phyloP scores from a whole-genome alignment of 257 asterid species.

The Capsicum rhomboideum region DNA sequence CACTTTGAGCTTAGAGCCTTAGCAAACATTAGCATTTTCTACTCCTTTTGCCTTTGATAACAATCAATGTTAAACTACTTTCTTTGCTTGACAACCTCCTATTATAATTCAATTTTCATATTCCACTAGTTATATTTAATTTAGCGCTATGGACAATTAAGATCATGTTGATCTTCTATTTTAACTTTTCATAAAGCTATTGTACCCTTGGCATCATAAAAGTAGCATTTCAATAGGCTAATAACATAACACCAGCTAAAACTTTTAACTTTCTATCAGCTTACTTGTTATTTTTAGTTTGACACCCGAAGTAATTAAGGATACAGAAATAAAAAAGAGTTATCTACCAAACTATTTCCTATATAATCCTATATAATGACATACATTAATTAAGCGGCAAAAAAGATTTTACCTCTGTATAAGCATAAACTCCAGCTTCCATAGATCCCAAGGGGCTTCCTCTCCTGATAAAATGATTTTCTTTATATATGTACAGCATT shows the following conservation, averaged over 20 bases:
- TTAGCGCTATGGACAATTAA: neutral
- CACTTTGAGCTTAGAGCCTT: neutral
- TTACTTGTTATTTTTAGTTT: neutral
- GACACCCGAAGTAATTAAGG: neutral
- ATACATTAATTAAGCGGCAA: neutral
- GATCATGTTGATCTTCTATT: neutral
- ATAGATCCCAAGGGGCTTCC: conserved; percentile 75
- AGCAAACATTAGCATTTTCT: neutral
- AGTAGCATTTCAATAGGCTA: neutral
- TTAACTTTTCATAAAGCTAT: neutral
- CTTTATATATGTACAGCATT: conserved; percentile 72
- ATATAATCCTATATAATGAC: neutral
- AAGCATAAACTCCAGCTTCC: conserved; percentile 84
- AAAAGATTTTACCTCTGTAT: conserved; percentile 54
- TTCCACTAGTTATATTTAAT: neutral
- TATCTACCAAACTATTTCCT: neutral
- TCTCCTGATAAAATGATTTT: conserved; percentile 58
- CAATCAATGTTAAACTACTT: neutral
- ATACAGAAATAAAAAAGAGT: neutral
- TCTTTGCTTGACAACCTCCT: neutral
- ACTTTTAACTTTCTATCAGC: neutral
- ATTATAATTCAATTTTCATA: neutral
- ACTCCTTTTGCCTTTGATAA: neutral
- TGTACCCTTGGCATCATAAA: neutral
- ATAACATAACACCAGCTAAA: neutral